Conservation (phyloP, 2,329 filamentous ascomycete species). For the Hypoxylon sp. region DNA sequence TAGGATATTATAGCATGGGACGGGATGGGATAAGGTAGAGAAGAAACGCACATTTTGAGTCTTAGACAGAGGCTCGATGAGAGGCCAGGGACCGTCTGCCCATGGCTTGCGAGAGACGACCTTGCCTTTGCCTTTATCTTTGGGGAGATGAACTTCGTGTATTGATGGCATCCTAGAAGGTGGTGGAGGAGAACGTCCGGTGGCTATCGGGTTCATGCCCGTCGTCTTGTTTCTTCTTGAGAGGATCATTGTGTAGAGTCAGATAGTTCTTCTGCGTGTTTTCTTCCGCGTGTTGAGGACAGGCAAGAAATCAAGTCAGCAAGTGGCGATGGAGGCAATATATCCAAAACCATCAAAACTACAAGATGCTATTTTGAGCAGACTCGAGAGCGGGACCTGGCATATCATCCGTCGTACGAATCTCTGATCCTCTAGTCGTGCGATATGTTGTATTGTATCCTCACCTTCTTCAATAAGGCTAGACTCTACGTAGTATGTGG, state of each 20-base stretch:
- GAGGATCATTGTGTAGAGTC: conserved; percentile 18
- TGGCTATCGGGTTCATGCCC: background rate
- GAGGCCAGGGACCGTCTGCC: conserved; percentile 52
- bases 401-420: conserved; percentile 14
- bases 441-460: background rate
- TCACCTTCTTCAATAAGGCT: conserved; percentile 2
- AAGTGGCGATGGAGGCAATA: background rate
- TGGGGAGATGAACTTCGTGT: background rate
- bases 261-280: background rate
- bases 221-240: background rate
- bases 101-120: conserved; percentile 42
- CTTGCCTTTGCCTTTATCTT: conserved; percentile 27
- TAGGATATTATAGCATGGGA: background rate
- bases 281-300: too few relatives aligned
- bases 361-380: background rate
- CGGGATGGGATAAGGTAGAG: background rate
- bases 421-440: conserved; percentile 3
- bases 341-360: background rate
- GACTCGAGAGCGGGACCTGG: background rate
- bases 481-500: background rate
- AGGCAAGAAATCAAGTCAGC: background rate
- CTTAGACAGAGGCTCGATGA: conserved; percentile 49
- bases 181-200: conserved; percentile 3
- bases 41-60: conserved; percentile 38
- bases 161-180: conserved; percentile 3